phyloP scores from a whole-genome alignment of 2,329 filamentous ascomycete genomes.

The Pseudovirgaria hyperparasitica region DNA sequence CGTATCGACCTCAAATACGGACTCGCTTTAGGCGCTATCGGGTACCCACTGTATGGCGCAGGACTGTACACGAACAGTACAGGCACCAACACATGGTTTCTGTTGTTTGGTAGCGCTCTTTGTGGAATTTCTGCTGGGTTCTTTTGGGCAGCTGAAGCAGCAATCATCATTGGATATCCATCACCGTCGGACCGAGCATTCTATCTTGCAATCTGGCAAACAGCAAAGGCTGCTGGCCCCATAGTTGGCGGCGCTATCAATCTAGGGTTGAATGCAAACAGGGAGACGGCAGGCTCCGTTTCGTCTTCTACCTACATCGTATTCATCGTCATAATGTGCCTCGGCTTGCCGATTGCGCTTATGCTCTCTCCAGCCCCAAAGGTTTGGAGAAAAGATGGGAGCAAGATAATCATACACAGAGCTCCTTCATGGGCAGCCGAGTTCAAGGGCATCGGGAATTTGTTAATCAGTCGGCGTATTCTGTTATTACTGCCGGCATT shows the following conservation, averaged over 20 bases:
- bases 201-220: slow-evolving; percentile 23
- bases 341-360: slow-evolving; percentile 30
- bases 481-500: slow-evolving; percentile 21
- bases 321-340: slow-evolving; percentile 36
- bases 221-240: slow-evolving; percentile 20
- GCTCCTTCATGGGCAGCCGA: slow-evolving; percentile 14
- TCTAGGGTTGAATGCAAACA: slow-evolving; percentile 32
- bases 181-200: slow-evolving; percentile 22
- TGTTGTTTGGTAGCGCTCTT: slow-evolving; percentile 24
- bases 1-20: slow-evolving; percentile 21
- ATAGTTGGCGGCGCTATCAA: slow-evolving; percentile 40
- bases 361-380: slow-evolving; percentile 33
- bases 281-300: slow-evolving; percentile 25
- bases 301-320: slow-evolving; percentile 29
- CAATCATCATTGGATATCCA: slow-evolving; percentile 29
- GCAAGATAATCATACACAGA: slow-evolving; percentile 14
- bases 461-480: slow-evolving; percentile 18
- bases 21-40: slow-evolving; percentile 30
- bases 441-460: slow-evolving; percentile 17
- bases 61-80: slow-evolving; percentile 28
- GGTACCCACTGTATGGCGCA: slow-evolving; percentile 29
- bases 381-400: slow-evolving; percentile 31
- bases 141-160: slow-evolving; percentile 30
- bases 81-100: slow-evolving; percentile 26
- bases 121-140: slow-evolving; percentile 29